A percentile compares a stretch with the other conserved stretches of the same genome.
These are phyloP conservation scores for Mytilinidion resinicola DNA, from an alignment of 495 filamentous ascomycete genomes.

Conservation along the genomic window DNA sequence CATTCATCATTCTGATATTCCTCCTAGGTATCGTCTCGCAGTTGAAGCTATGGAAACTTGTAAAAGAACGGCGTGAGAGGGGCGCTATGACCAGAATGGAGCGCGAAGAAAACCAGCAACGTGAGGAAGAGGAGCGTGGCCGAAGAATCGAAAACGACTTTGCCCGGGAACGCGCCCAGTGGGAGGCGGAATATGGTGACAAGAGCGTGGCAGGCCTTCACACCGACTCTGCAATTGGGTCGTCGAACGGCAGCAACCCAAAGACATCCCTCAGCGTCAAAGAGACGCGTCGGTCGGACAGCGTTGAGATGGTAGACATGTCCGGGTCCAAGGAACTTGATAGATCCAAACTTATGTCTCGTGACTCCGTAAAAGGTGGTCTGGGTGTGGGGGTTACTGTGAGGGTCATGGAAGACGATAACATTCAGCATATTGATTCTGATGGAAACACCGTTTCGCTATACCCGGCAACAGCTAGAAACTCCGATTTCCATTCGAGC, in stretches of 20 bases:
- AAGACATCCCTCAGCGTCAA: constrained; percentile 39
- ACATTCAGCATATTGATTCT: constrained; percentile 25
- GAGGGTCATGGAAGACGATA: constrained; percentile 20
- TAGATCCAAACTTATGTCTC: constrained; percentile 1
- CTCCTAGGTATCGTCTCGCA: constrained; percentile 76
- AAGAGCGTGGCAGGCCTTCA: constrained; percentile 28
- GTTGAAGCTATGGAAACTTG: constrained; percentile 79
- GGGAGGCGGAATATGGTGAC: constrained; percentile 75
- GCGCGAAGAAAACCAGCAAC: constrained; percentile 54
- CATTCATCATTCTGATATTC: constrained; percentile 65
- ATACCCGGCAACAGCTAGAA: not conserved
- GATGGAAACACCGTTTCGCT: constrained; percentile 11
- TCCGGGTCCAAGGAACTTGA: constrained; percentile 2
- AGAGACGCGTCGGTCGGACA: constrained; percentile 26
- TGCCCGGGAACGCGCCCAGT: constrained; percentile 59
- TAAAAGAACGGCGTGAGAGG: constrained; percentile 62
- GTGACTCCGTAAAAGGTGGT: constrained; percentile 2
- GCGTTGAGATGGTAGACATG: constrained; percentile 22
- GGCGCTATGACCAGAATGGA: constrained; percentile 52
- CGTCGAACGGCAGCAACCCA: constrained; percentile 46
- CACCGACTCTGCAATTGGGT: constrained; percentile 49
- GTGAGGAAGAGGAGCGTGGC: constrained; percentile 64
- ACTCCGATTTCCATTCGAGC: constrained; percentile 1
- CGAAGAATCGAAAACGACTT: constrained; percentile 62
- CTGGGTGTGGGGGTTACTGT: constrained; percentile 12